A percentile compares a stretch with the other conserved stretches of the same genome.
These are phyloP conservation scores for Xylaria sp. DNA, from an alignment of 2,329 filamentous ascomycete species.

Conservation along the genomic window DNA sequence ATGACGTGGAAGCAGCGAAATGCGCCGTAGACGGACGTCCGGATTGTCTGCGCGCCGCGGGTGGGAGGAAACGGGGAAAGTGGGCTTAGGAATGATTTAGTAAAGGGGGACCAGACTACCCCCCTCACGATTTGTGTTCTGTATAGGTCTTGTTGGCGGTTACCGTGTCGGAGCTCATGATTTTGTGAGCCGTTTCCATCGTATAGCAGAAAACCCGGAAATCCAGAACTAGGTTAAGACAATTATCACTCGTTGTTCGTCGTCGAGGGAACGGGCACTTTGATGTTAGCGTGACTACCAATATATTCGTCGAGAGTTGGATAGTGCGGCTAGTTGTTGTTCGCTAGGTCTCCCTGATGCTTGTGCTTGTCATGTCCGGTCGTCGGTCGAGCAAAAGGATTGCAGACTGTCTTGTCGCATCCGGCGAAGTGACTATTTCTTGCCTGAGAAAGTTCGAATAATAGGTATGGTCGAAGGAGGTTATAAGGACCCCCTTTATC, in stretches of 20 bases:
- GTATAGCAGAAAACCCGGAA: not conserved
- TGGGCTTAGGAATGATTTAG: not conserved
- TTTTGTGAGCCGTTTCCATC: not conserved
- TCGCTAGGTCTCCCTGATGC: too few species aligned
- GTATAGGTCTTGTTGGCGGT: slow-evolving; percentile 2
- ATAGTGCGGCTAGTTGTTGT: too few species aligned
- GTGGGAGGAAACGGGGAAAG: not conserved
- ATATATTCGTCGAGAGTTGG: not conserved
- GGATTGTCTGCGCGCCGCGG: slow-evolving; percentile 1
- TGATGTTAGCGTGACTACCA: not conserved
- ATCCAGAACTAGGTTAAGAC: not conserved
- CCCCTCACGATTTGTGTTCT: not conserved
- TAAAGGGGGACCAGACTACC: not conserved
- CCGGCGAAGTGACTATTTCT: too few species aligned
- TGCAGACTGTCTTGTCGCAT: too few species aligned
- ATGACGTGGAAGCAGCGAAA: not conserved
- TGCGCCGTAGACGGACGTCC: not conserved
- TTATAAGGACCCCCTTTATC: not conserved
- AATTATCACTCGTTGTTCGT: not conserved
- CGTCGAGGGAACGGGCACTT: not conserved
- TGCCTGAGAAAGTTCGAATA: too few species aligned
- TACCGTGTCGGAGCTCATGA: not conserved
- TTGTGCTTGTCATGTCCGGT: not conserved
- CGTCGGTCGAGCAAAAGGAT: too few species aligned
- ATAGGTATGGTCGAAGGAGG: too few species aligned